Percentiles rank a stretch among this genome's conserved stretches.
These are phyloP conservation scores for Fusarium clavum DNA, from an alignment of 2,329 filamentous ascomycete genomes.

Conservation along the genomic window DNA sequence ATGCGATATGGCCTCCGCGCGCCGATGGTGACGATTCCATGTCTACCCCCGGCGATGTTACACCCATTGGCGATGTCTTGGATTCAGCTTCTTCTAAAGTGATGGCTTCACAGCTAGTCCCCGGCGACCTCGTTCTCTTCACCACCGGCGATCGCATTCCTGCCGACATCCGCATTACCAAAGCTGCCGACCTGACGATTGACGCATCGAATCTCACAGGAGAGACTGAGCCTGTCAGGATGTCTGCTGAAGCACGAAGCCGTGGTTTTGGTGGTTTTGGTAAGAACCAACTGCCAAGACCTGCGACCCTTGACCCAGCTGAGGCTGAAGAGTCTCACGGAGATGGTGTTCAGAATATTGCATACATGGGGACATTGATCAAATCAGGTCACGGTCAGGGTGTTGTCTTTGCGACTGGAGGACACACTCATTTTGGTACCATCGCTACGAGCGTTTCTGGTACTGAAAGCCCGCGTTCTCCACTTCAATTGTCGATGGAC, in stretches of 20 bases:
- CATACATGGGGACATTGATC: slow-evolving; percentile 97
- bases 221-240: slow-evolving; percentile 91
- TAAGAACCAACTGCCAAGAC: slow-evolving; percentile 46
- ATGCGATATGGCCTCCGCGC: slow-evolving; percentile 62
- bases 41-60: slow-evolving; percentile 60
- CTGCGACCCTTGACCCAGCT: slow-evolving; percentile 58
- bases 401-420: slow-evolving; percentile 96
- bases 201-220: slow-evolving; percentile 97
- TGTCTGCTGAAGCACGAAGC: slow-evolving; percentile 72
- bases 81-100: slow-evolving; percentile 85
- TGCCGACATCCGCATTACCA: slow-evolving; percentile 93
- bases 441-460: slow-evolving; percentile 95
- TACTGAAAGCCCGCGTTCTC: slow-evolving; percentile 94
- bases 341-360: slow-evolving; percentile 87
- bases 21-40: slow-evolving; percentile 59
- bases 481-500: slow-evolving; percentile 96
- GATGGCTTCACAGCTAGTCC: slow-evolving; percentile 86
- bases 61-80: slow-evolving; percentile 71
- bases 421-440: slow-evolving; percentile 92
- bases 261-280: slow-evolving; percentile 46
- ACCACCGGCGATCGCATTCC: slow-evolving; percentile 96
- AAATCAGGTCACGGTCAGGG: slow-evolving; percentile 95
- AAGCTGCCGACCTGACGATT: slow-evolving; percentile 88
- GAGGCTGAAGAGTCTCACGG: slow-evolving; percentile 71
- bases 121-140: slow-evolving; percentile 92